phyloP scores from a whole-genome alignment of 371 early-diverging fungal species.

The Ordospora pajunii region DNA sequence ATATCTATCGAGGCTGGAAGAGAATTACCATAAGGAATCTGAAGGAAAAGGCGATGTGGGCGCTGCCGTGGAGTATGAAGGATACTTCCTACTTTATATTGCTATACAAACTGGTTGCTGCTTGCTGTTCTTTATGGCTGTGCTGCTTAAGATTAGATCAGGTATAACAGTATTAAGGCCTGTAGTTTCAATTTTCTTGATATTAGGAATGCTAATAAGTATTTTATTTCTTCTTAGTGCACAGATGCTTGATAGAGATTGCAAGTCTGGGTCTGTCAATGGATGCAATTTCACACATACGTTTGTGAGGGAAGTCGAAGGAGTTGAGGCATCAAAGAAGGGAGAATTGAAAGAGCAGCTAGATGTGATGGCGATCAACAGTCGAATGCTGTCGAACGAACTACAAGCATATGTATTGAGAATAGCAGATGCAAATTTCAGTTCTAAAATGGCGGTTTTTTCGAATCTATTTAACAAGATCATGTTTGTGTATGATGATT shows the following conservation, averaged over 20 bases:
- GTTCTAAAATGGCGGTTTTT: slow-evolving; percentile 22
- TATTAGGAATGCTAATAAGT: not conserved
- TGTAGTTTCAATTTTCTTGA: not conserved
- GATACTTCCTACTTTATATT: not conserved
- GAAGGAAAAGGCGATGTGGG: not conserved
- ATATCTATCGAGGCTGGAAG: not conserved
- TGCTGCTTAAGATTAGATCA: not conserved
- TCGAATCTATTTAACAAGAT: slow-evolving; percentile 45
- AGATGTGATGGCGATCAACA: not conserved
- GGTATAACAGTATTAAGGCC: not conserved
- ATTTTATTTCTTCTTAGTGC: slow-evolving; percentile 13
- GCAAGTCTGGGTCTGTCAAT: slow-evolving; percentile 21
- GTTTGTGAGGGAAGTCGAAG: not conserved
- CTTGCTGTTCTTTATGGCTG: not conserved
- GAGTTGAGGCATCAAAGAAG: not conserved
- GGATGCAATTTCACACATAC: slow-evolving; percentile 17
- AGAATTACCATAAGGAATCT: not conserved
- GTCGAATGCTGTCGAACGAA: not conserved
- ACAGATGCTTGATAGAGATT: slow-evolving; percentile 40
- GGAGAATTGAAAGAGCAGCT: slow-evolving; percentile 12
- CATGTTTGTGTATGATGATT: slow-evolving; percentile 41
- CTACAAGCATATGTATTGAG: slow-evolving; percentile 6
- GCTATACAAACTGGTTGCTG: not conserved
- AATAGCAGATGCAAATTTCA: not conserved
- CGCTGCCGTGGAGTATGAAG: not conserved